Conservation (phyloP, 1,284 basidiomycete species). For the Neonothopanus nambi region DNA sequence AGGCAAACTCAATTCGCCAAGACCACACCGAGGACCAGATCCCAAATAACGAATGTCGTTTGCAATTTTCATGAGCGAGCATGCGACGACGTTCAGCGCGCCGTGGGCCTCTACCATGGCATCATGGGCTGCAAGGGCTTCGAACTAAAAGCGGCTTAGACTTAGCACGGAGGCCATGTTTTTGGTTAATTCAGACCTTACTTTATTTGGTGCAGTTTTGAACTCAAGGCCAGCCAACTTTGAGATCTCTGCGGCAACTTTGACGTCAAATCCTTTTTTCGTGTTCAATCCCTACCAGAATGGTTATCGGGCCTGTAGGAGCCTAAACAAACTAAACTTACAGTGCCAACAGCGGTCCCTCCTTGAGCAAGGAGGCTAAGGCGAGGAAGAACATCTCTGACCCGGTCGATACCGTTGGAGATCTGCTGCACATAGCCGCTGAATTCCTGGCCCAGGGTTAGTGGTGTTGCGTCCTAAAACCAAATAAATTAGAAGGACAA, state of each 20-base stretch:
- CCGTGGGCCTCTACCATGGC: conserved; percentile 97
- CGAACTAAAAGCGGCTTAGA: conserved; percentile 61
- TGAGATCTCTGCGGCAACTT: conserved; percentile 91
- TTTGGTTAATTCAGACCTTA: conserved; percentile 51
- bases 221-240: conserved; percentile 91
- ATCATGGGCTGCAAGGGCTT: conserved; percentile 96
- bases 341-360: conserved; percentile 97
- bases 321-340: conserved; percentile 38
- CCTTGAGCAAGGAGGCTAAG: conserved; percentile 94
- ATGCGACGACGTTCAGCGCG: conserved; percentile 92
- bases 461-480: conserved; percentile 88
- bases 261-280: conserved; percentile 94
- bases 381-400: conserved; percentile 84
- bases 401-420: conserved; percentile 86
- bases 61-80: conserved; percentile 98
- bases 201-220: conserved; percentile 98
- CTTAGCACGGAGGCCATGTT: conserved; percentile 37
- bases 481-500: neutral
- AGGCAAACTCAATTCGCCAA: conserved; percentile 92
- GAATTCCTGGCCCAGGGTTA: conserved; percentile 99
- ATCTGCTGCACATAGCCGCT: conserved; percentile 97
- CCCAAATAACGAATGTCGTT: conserved; percentile 99
- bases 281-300: conserved; percentile 87
- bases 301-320: neutral
- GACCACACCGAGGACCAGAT: conserved; percentile 95